These are phyloP conservation scores for Lactuca sativa DNA, from an alignment of 129 eudicot species.

Conservation along the genomic window DNA sequence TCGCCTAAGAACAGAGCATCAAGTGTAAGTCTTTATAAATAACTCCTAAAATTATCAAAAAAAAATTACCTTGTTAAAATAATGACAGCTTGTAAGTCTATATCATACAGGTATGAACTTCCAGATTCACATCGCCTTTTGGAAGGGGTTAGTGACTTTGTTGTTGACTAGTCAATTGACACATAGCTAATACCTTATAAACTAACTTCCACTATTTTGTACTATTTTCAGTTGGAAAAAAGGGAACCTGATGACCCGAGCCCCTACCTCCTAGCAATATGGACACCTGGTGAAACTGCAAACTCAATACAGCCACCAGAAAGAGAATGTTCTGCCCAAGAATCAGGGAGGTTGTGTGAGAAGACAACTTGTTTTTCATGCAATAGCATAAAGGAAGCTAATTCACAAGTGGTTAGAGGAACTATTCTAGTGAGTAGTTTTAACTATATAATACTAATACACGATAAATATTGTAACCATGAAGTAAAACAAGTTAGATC, in stretches of 20 bases:
- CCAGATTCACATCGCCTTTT: slow-evolving; percentile 85
- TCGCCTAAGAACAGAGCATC: slow-evolving; percentile 92
- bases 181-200: background rate
- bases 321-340: slow-evolving; percentile 42
- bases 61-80: background rate
- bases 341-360: slow-evolving; percentile 50
- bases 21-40: slow-evolving; percentile 38
- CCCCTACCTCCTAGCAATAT: slow-evolving; percentile 83
- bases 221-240: slow-evolving; percentile 55
- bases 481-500: background rate
- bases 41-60: background rate
- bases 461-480: background rate
- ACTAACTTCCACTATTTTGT: slow-evolving; percentile 16
- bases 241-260: slow-evolving; percentile 88
- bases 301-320: slow-evolving; percentile 67
- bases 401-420: slow-evolving; percentile 70
- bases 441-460: background rate
- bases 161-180: slow-evolving; percentile 1
- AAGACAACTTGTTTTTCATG: slow-evolving; percentile 54
- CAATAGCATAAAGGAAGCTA: slow-evolving; percentile 53
- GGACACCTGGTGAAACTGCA: slow-evolving; percentile 96
- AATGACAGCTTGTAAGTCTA: no score
- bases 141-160: slow-evolving; percentile 59
- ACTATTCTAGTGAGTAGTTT: slow-evolving; percentile 61
- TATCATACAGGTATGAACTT: slow-evolving; percentile 77